Conservation (phyloP, 1,139 yeast genomes). For the Saccharomyces hybrid region DNA sequence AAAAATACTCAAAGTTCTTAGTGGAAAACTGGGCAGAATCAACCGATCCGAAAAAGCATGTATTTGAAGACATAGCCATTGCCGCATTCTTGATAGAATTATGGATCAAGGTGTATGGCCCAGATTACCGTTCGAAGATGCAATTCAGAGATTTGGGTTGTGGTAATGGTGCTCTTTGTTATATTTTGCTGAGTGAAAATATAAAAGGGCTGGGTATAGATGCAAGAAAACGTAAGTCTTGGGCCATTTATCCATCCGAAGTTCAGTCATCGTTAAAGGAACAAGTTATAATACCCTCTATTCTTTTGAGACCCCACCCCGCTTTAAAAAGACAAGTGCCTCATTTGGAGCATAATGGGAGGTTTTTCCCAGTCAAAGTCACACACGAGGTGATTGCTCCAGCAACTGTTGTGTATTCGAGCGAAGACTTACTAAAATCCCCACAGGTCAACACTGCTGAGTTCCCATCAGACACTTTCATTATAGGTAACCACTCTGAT, state of each 20-base stretch:
- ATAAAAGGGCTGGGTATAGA: constrained; percentile 79
- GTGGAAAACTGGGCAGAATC: constrained; percentile 87
- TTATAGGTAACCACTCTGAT: constrained; percentile 93
- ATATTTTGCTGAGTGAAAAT: constrained; percentile 71
- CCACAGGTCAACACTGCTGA: constrained; percentile 59
- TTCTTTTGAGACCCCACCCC: constrained; percentile 62
- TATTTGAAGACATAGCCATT: constrained; percentile 90
- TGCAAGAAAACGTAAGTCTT: constrained; percentile 82
- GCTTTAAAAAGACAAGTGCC: constrained; percentile 48
- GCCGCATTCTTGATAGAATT: constrained; percentile 91
- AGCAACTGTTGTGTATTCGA: constrained; percentile 30
- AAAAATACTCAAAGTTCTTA: constrained; percentile 65
- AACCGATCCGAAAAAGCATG: constrained; percentile 93
- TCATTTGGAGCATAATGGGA: constrained; percentile 48
- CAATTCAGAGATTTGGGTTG: constrained; percentile 89
- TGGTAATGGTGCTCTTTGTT: constrained; percentile 85
- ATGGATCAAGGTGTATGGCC: constrained; percentile 56
- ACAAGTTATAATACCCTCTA: constrained; percentile 71
- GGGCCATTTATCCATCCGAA: constrained; percentile 62
- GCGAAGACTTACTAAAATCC: constrained; percentile 41
- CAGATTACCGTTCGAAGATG: constrained; percentile 39
- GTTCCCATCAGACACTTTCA: constrained; percentile 61
- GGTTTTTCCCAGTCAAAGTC: constrained; percentile 49
- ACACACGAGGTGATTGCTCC: constrained; percentile 31
- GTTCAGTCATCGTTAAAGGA: constrained; percentile 55